Evolutionary conservation across 2,329 filamentous ascomycete genomes (phyloP).

Genomic region (Aspergillus costaricaensis): DNA sequence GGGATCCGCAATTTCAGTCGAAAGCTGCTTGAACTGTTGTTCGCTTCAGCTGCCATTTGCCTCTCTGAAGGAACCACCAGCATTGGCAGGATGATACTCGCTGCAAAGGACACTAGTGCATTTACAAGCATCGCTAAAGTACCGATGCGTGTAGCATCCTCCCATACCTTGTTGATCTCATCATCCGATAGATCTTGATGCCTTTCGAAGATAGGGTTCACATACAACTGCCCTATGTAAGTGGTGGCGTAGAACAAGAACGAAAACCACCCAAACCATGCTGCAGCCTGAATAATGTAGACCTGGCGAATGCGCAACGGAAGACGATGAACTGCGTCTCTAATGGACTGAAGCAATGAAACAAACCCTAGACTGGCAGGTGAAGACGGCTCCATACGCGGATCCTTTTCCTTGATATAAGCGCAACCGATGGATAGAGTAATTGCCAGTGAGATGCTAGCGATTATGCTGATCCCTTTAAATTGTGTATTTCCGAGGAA

Average conservation of each 20-base stretch:
- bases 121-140: constrained; percentile 87
- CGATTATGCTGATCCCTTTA: constrained; percentile 86
- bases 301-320: constrained; percentile 79
- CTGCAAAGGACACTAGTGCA: constrained; percentile 76
- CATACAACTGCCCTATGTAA: constrained; percentile 88
- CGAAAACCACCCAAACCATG: constrained; percentile 93
- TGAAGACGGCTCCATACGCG: constrained; percentile 66
- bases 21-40: background rate
- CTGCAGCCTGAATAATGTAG: constrained; percentile 77
- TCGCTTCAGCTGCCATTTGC: background rate
- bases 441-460: constrained; percentile 69
- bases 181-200: constrained; percentile 75
- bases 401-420: constrained; percentile 75
- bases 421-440: constrained; percentile 71
- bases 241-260: constrained; percentile 93
- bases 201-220: constrained; percentile 72
- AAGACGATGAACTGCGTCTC: constrained; percentile 71
- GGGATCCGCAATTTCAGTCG: background rate
- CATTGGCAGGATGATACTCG: constrained; percentile 81
- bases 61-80: constrained; percentile 77
- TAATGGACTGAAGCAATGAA: constrained; percentile 76
- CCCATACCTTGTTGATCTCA: constrained; percentile 77
- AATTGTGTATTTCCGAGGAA: constrained; percentile 87
- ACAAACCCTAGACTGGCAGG: constrained; percentile 65
- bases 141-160: constrained; percentile 78